A percentile compares a stretch with the other conserved stretches of the same genome.
phyloP scores from a whole-genome alignment of 768 basidiomycete species.

The Hygrophorus pudorinus region DNA sequence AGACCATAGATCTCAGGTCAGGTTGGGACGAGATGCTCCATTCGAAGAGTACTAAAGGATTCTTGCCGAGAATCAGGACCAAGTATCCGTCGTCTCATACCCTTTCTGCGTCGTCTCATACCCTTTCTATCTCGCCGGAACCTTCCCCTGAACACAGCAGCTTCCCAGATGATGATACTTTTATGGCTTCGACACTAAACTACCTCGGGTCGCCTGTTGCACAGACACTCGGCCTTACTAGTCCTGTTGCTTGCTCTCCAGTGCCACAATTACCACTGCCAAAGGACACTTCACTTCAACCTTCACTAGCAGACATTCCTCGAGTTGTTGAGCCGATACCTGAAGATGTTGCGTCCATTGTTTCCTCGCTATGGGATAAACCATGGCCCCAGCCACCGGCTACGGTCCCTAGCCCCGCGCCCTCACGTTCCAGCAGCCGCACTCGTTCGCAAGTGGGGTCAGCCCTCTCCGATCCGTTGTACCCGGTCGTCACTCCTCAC shows the following conservation, averaged over 20 bases:
- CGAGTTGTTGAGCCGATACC: slow-evolving; percentile 11
- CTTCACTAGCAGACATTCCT: neutral
- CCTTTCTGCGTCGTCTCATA: neutral
- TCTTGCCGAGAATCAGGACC: neutral
- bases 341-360: slow-evolving; percentile 23
- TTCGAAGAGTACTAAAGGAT: slow-evolving; percentile 19
- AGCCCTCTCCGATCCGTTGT: slow-evolving; percentile 13
- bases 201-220: slow-evolving; percentile 38
- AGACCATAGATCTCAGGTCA: slow-evolving; percentile 28
- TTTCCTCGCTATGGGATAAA: slow-evolving; percentile 28
- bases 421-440: too few species aligned
- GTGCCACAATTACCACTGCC: slow-evolving; percentile 3
- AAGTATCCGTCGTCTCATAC: neutral
- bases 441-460: neutral
- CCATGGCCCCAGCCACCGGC: slow-evolving; percentile 30
- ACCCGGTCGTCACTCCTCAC: slow-evolving; percentile 12
- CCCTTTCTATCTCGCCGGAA: neutral
- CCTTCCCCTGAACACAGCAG: neutral
- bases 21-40: slow-evolving; percentile 43
- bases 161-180: slow-evolving; percentile 26
- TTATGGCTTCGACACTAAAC: slow-evolving; percentile 32
- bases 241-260: slow-evolving; percentile 18
- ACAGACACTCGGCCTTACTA: slow-evolving; percentile 27
- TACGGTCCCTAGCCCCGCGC: slow-evolving; percentile 12
- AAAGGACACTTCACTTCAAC: neutral